Percentiles rank a stretch among this genome's conserved stretches.
These are phyloP conservation scores for Plasmodium fragile DNA, from an alignment of 169 alveolate genomes.

Conservation along the genomic window DNA sequence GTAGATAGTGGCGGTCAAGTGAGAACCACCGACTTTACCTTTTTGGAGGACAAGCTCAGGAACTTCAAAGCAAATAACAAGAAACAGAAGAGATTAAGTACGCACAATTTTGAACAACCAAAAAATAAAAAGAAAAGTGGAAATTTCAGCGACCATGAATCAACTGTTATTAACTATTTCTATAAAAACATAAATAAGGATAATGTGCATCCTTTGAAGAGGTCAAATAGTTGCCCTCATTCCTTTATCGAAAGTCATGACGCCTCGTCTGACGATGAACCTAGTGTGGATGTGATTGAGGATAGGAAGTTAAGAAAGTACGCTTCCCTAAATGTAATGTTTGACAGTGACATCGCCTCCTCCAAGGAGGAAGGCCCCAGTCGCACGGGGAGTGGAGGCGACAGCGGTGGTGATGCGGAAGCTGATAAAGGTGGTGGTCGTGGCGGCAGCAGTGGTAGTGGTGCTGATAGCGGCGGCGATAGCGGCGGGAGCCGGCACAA, in stretches of 20 bases:
- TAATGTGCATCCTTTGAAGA: slow-evolving; percentile 5
- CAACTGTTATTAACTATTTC: slow-evolving; percentile 55
- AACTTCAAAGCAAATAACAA: background rate
- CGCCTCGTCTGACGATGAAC: background rate
- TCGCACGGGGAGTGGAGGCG: background rate
- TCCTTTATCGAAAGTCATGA: background rate
- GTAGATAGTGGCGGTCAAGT: background rate
- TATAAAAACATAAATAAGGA: slow-evolving; percentile 51
- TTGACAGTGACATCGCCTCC: background rate
- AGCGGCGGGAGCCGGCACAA: background rate
- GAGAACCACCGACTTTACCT: background rate
- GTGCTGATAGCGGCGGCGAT: background rate
- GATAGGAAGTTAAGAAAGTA: background rate
- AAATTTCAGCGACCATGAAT: slow-evolving; percentile 61
- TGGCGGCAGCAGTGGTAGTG: background rate
- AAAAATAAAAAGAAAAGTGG: slow-evolving; percentile 31
- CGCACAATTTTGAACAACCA: background rate
- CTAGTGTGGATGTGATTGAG: background rate
- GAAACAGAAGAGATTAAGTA: background rate
- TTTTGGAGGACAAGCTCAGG: background rate
- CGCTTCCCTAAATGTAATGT: background rate
- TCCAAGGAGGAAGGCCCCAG: background rate
- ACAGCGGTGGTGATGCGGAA: background rate
- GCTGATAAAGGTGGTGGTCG: too few relatives aligned
- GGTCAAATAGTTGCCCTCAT: slow-evolving; percentile 61